Conservation (phyloP, 495 filamentous ascomycete genomes). For the Penicillium samsonianum region DNA sequence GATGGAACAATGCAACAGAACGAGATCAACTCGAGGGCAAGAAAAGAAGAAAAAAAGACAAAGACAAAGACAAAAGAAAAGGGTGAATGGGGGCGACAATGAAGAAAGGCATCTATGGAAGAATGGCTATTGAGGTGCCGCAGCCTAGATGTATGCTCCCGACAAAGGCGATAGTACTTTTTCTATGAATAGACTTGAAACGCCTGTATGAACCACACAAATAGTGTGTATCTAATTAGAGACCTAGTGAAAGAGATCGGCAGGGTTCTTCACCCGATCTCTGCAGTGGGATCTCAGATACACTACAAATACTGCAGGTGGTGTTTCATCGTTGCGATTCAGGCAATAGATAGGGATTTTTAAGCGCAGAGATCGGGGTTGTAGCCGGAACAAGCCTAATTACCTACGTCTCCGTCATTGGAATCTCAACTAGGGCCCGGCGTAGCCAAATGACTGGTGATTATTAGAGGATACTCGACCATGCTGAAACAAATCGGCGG, state of each 20-base stretch:
- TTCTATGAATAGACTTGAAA: slow-evolving; percentile 18
- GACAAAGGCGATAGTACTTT: neutral
- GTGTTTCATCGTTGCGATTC: slow-evolving; percentile 15
- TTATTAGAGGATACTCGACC: neutral
- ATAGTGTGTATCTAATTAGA: neutral
- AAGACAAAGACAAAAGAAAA: slow-evolving; percentile 26
- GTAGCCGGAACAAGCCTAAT: neutral
- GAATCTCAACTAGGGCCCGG: slow-evolving; percentile 5
- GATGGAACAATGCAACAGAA: slow-evolving; percentile 24
- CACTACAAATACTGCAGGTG: slow-evolving; percentile 9
- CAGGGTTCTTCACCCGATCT: neutral
- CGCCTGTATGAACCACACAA: neutral
- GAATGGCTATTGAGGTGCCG: slow-evolving; percentile 9
- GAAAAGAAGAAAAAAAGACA: slow-evolving; percentile 25
- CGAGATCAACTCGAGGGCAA: slow-evolving; percentile 27
- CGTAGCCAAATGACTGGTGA: slow-evolving; percentile 14
- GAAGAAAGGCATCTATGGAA: slow-evolving; percentile 14
- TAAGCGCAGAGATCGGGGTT: slow-evolving; percentile 11
- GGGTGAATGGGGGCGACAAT: slow-evolving; percentile 10
- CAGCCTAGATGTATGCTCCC: slow-evolving; percentile 1
- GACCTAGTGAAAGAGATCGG: neutral
- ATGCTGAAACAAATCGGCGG: slow-evolving; percentile 20
- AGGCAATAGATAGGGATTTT: slow-evolving; percentile 1
- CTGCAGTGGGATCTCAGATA: neutral
- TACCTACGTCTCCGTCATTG: neutral